phyloP scores from a whole-genome alignment of 78 protist species.

The Diacronema lutheri region DNA sequence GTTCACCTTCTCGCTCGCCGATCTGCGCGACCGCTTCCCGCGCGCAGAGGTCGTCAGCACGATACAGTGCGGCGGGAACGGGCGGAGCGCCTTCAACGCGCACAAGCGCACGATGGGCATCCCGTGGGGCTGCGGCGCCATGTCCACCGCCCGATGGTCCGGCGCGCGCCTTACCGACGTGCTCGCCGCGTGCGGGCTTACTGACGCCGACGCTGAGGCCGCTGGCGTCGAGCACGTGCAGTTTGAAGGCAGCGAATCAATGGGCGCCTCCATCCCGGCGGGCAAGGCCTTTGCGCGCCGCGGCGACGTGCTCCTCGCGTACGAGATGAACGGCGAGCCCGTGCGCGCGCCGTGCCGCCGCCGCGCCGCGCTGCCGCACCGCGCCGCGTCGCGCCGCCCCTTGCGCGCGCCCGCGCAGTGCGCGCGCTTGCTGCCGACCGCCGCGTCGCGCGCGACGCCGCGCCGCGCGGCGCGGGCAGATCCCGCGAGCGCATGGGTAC shows the following conservation, averaged over 20 bases:
- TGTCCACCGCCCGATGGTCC: constrained; percentile 53
- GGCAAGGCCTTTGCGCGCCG: constrained; percentile 42
- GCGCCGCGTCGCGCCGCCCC: no score
- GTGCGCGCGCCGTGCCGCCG: constrained; percentile 20
- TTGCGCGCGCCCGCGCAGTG: no score
- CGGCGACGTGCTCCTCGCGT: constrained; percentile 85
- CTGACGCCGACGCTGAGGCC: background rate
- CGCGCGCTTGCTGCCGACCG: no score
- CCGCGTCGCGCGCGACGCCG: no score
- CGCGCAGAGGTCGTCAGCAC: constrained; percentile 1
- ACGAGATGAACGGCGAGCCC: constrained; percentile 84
- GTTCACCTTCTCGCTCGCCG: constrained; percentile 32
- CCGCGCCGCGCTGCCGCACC: no score
- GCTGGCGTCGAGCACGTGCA: constrained; percentile 28
- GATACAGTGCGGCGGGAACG: constrained; percentile 68
- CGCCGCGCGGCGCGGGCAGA: no score
- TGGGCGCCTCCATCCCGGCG: constrained; percentile 54
- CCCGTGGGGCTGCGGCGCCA: constrained; percentile 60
- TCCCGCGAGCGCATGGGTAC: constrained; percentile 78
- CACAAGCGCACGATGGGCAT: constrained; percentile 15
- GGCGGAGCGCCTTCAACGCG: constrained; percentile 38
- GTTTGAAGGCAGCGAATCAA: constrained; percentile 48
- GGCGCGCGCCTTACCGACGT: constrained; percentile 60
- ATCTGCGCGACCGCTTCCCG: constrained; percentile 50
- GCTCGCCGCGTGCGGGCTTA: constrained; percentile 11